Base-by-base conservation (phyloP, 176 grass and related monocot species). In the Metroxylon sagu region DNA sequence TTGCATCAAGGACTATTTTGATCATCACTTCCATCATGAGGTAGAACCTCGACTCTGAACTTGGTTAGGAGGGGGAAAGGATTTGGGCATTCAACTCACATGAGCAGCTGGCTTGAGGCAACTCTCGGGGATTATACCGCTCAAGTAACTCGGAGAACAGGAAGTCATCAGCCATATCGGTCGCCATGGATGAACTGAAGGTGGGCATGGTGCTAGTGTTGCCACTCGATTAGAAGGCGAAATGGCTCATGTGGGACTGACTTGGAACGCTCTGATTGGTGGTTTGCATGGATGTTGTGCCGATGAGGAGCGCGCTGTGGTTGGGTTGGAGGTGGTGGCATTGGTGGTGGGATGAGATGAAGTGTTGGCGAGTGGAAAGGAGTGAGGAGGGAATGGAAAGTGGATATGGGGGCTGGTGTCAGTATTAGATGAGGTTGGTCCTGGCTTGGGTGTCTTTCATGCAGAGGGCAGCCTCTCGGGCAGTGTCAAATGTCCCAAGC, bases 311-410 rank as follows among this genome's bases (percentile, higher is more conserved):
- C 21, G 21, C 30, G 57, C 14, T 60, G 57, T 35, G 57, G 57
- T 30, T 27, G 57, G 4, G 26, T 6, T 60, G 57, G 57, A 29
- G 0, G 60, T 65, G 35, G 35, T 14, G 35, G 35, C 35, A 39
- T 39, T 39, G 35, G 35, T 39, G 35, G 35, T n/a, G n/a, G n/a
- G n/a, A n/a, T 16, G 57, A 3, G 26, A 3, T 60, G 57, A 27
- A 29, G 0, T 50, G 48, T 21, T 23, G 21, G 4, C 59, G 59
- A 55, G 57, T 26, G 12, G 71, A 74, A 25, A 61, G 71, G 56
- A 61, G 64, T 4, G 71, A 43, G 6, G 60, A 74, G 50, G 25
- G 59, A 27, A 52, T 74, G 19, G 60, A 64, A 54, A 51, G 71
- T 25, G 50, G 3, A 39, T 62, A 61, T 53, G 28, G 17, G 15